Conservation (phyloP, 331 rosid species). For the Cydonia oblonga region DNA sequence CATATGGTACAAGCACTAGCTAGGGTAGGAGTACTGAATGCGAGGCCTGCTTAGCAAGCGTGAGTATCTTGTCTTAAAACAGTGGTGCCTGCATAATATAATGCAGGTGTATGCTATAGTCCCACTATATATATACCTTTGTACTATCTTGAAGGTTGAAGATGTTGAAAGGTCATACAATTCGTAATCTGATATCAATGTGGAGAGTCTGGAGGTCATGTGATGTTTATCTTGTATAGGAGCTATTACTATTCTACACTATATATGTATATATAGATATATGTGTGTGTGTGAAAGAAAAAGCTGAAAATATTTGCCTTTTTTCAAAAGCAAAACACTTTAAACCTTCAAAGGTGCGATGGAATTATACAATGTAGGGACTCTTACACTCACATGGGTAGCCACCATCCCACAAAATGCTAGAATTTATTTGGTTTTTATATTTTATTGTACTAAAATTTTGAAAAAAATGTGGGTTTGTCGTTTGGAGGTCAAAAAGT, state of each 20-base stretch:
- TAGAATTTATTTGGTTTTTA: background rate
- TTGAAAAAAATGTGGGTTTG: background rate
- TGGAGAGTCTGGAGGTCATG: constrained; percentile 59
- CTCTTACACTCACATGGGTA: constrained; percentile 14
- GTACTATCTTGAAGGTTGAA: constrained; percentile 34
- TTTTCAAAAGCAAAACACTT: constrained; percentile 16
- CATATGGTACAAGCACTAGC: background rate
- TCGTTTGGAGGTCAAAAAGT: constrained; percentile 22
- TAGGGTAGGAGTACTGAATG: background rate
- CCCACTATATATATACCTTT: background rate
- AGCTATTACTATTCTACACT: constrained; percentile 18
- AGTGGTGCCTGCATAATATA: constrained; percentile 5
- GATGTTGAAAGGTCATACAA: constrained; percentile 32
- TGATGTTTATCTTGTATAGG: constrained; percentile 20
- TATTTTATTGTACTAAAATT: background rate
- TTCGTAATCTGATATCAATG: constrained; percentile 1
- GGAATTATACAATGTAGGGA: background rate
- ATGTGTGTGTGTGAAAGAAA: background rate
- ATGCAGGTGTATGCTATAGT: background rate
- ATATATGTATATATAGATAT: background rate
- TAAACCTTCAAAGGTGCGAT: constrained; percentile 9
- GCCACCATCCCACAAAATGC: constrained; percentile 1
- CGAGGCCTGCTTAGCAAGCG: background rate
- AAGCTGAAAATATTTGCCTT: constrained; percentile 15
- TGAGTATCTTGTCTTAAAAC: background rate